Evolutionary conservation across 2,329 filamentous ascomycete species (phyloP), one percentile per base, ranked within the genome.

Genomic region (Trichoderma lentiforme): DNA sequence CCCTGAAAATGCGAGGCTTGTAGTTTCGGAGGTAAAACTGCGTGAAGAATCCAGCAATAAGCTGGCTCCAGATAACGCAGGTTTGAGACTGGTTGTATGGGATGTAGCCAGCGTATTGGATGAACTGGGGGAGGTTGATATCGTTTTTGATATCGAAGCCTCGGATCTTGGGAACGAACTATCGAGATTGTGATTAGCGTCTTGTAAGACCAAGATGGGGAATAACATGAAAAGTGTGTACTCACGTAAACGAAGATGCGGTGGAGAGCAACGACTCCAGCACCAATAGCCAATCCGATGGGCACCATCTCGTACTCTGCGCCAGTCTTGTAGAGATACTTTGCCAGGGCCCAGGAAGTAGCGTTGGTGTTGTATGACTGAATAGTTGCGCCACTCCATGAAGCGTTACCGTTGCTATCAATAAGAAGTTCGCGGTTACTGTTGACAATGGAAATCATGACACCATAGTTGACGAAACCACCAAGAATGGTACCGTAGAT

Each of bases 41-140:
- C 9, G 82, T 79, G 74, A 82, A 87, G 77, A 88, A 84, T 1
- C 85, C 86, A 3, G 80, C 73, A 28, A 82, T 32, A n/a, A 83
- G 4, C 76, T 83, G 82, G 75, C 83, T 86, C 71, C 86, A 77
- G 63, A 89, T 77, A 32, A 88, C 84, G 72, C 87, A 88, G 2
- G 87, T 89, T 76, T 89, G 87, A 0, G 83, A 85, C 57, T 81
- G 78, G 76, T 88, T 87, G 79, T 87, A 88, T 0, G 87, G 86
- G 68, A 89, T 85, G 69, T 81, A 88, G 15, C 86, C 87, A 9
- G 85, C 84, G 70, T 83, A 88, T 74, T 87, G 86, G 68, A 88
- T 84, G 71, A 88, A 84, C 73, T 88, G 86, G 0, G 87, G 82
- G 67, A 88, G 75, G 75, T 88, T 89, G 78, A 88, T 78, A 14